phyloP scores from a whole-genome alignment of 2,329 filamentous ascomycete genomes.

The Sphaerostilbella broomeana region DNA sequence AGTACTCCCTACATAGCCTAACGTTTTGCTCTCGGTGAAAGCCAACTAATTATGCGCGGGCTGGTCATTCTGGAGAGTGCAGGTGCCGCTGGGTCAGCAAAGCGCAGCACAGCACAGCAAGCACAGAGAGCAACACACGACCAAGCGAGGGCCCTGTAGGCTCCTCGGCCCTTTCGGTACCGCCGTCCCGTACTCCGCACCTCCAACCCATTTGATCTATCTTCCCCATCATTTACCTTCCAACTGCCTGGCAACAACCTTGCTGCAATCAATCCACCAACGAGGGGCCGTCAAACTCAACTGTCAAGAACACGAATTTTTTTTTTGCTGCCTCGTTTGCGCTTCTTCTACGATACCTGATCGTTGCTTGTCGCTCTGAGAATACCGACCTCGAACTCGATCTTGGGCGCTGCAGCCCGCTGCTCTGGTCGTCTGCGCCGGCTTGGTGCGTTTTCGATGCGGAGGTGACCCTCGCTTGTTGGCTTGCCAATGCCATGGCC shows the following conservation, averaged over 20 bases:
- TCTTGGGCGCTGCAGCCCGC: not conserved
- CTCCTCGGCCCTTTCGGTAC: conserved; percentile 12
- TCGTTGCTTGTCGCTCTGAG: too few relatives aligned
- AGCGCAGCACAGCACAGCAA: conserved; percentile 1
- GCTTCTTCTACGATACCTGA: too few relatives aligned
- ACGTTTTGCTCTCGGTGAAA: too few relatives aligned
- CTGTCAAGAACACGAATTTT: not conserved
- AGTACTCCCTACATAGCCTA: too few relatives aligned
- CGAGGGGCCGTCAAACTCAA: conserved; percentile 9
- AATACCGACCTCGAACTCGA: not conserved
- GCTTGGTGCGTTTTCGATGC: conserved; percentile 18
- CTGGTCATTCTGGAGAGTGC: too few relatives aligned
- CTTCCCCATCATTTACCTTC: not conserved
- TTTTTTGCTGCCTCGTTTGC: not conserved
- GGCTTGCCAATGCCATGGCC: conserved; percentile 47
- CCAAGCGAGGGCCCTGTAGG: not conserved
- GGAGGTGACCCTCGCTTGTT: conserved; percentile 26
- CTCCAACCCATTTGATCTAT: conserved; percentile 6
- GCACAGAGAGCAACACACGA: not conserved
- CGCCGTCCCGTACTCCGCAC: conserved; percentile 5
- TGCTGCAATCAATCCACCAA: conserved; percentile 1
- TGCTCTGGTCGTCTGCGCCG: conserved; percentile 2
- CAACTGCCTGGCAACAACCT: not conserved
- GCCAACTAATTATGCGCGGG: too few relatives aligned
- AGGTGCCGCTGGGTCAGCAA: conserved; percentile 1